Percentiles rank a stretch among this genome's conserved stretches.
Evolutionary conservation across 2,329 filamentous ascomycete genomes (phyloP).

Genomic region (Pseudopithomyces chartarum): DNA sequence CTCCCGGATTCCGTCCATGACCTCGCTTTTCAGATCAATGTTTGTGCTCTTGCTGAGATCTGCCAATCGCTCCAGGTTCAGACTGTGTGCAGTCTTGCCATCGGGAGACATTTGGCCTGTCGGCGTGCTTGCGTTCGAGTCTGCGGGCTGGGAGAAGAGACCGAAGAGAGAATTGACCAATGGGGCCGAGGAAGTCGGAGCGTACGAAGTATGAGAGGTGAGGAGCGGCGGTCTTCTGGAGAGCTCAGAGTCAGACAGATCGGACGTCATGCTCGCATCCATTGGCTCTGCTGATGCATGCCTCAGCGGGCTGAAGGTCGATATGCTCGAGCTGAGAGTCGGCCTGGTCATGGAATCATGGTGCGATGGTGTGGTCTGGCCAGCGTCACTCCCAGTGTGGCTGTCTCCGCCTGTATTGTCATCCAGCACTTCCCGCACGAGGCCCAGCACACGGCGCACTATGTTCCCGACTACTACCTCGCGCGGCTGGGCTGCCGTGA

Average conservation of each 20-base stretch:
- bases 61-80: constrained; percentile 45
- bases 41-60: constrained; percentile 46
- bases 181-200: constrained; percentile 57
- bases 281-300: constrained; percentile 47
- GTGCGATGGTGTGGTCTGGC: constrained; percentile 52
- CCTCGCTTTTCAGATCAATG: constrained; percentile 82
- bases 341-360: constrained; percentile 46
- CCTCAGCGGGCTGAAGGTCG: constrained; percentile 54
- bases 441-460: constrained; percentile 82
- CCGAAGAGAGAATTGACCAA: constrained; percentile 80
- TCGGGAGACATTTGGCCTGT: constrained; percentile 58
- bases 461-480: constrained; percentile 96
- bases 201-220: constrained; percentile 67
- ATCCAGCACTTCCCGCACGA: constrained; percentile 89
- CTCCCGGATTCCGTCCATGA: constrained; percentile 92
- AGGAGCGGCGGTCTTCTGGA: constrained; percentile 64
- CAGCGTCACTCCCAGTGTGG: constrained; percentile 63
- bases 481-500: constrained; percentile 82
- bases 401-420: constrained; percentile 72
- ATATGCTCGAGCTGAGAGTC: constrained; percentile 48
- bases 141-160: constrained; percentile 74
- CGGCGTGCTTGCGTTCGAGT: constrained; percentile 56
- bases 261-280: constrained; percentile 36
- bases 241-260: constrained; percentile 42
- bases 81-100: constrained; percentile 44